A percentile compares a stretch with the other conserved stretches of the same genome.
These are phyloP conservation scores for Globisporangium heterothallicum DNA, from an alignment of 352 stramenopile species.

Conservation along the genomic window DNA sequence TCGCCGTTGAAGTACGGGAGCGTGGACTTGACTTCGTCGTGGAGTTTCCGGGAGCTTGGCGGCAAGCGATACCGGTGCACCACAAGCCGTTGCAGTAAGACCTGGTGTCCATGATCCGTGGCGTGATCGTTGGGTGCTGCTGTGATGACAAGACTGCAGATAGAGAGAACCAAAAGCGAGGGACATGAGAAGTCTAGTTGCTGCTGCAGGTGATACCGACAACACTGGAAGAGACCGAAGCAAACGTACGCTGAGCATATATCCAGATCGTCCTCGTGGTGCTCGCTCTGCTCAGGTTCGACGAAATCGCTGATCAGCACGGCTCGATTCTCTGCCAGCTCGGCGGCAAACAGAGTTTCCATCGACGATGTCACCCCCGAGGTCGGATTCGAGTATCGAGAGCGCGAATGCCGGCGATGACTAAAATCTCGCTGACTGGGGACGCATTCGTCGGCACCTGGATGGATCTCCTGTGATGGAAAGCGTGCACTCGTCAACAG, in stretches of 20 bases:
- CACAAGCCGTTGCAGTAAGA: conserved; percentile 42
- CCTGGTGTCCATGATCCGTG: conserved; percentile 24
- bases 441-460: too few species aligned
- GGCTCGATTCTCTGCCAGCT: conserved; percentile 22
- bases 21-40: conserved; percentile 39
- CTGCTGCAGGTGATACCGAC: too few species aligned
- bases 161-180: not conserved
- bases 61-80: conserved; percentile 43
- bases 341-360: conserved; percentile 29
- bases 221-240: too few species aligned
- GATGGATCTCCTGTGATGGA: too few species aligned
- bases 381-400: conserved; percentile 30
- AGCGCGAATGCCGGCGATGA: conserved; percentile 19
- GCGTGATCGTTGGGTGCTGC: conserved; percentile 21
- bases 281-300: conserved; percentile 30
- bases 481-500: too few species aligned
- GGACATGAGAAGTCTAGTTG: conserved; percentile 5
- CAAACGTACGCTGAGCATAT: conserved; percentile 30
- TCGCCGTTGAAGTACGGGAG: conserved; percentile 47
- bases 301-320: conserved; percentile 42
- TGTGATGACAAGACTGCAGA: conserved; percentile 3
- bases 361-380: conserved; percentile 23
- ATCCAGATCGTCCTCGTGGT: too few species aligned
- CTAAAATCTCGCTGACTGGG: not conserved
- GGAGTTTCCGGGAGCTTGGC: conserved; percentile 33